Evolutionary conservation across 2,329 filamentous ascomycete species (phyloP), one percentile per base, ranked within the genome.

Genomic region (Fusarium temperatum): DNA sequence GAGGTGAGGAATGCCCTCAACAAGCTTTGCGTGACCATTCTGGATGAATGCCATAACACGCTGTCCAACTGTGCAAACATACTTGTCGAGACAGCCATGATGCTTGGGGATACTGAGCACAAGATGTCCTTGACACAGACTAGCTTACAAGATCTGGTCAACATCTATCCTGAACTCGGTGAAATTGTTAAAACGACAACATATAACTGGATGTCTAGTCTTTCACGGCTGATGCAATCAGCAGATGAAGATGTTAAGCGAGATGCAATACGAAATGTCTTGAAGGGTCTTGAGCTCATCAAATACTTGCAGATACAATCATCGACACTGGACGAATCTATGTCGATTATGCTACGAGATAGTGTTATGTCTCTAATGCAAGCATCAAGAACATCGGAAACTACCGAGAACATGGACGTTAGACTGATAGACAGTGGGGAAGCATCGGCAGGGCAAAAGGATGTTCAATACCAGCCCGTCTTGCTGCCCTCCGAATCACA

Each of bases 151-250:
- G 87, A 91, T 69, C 84, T 97, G 32, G 84, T 92, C 11, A 87
- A 84, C 44, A 89, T 91, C 17, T 90, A 94, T 75, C 83, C 87
- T 4, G 84, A 88, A 55, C 85, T 95, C 5, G 84, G 87, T 8
- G 90, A 93, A 28, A 84, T 89, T 6, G 84, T 96, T 32, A 93
- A 94, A 75, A 88, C 87, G 35, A 92, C 89, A 2, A 86, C 97
- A 2, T 93, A 96, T 80, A 91, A 91, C 59, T 98, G 95, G 95
- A 88, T 95, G 30, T 89, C 90, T 6, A 92, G 94, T 45, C 87
- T 99, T 24, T 92, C 96, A 10, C 89, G 95, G 22, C 83, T 94
- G 20, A 95, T 98, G 90, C 94, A 96, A 80, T 90, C 91, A 14
- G 92, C 91, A 74, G 95, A 98, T 77, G 94, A 98, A 75, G 87